A percentile compares a stretch with the other conserved stretches of the same genome.
phyloP scores from a whole-genome alignment of 139 green algal species.

The Chloropicon primus region DNA sequence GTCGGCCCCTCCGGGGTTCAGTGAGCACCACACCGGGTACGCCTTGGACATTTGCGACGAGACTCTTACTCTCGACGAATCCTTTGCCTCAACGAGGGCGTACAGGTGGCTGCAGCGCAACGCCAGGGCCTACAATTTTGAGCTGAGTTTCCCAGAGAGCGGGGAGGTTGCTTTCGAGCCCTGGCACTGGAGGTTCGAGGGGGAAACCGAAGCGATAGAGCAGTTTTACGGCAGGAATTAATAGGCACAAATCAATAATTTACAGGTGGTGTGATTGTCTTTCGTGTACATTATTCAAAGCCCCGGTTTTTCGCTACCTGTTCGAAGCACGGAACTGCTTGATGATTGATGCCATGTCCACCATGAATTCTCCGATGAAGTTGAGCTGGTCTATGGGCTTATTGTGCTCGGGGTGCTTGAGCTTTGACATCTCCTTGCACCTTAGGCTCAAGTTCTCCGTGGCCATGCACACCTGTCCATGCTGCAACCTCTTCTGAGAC shows the following conservation, averaged over 20 bases:
- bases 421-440: slow-evolving; percentile 33
- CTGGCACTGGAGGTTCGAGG: slow-evolving; percentile 32
- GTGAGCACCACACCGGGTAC: slow-evolving; percentile 35
- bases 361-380: slow-evolving; percentile 68
- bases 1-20: slow-evolving; percentile 29
- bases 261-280: too few relatives aligned
- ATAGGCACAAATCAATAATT: too few relatives aligned
- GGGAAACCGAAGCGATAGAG: slow-evolving; percentile 17
- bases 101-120: slow-evolving; percentile 20
- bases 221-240: slow-evolving; percentile 9
- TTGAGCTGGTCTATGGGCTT: slow-evolving; percentile 67
- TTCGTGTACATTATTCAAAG: too few relatives aligned
- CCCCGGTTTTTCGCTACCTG: too few relatives aligned
- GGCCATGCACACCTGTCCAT: slow-evolving; percentile 68
- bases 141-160: slow-evolving; percentile 33
- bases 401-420: slow-evolving; percentile 37
- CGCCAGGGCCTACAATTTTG: slow-evolving; percentile 28
- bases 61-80: slow-evolving; percentile 7
- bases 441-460: slow-evolving; percentile 70
- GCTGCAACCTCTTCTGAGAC: slow-evolving; percentile 46
- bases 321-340: slow-evolving; percentile 6
- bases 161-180: slow-evolving; percentile 28
- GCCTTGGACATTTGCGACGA: slow-evolving; percentile 27
- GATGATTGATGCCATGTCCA: slow-evolving; percentile 50
- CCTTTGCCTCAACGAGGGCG: slow-evolving; percentile 20